Base-by-base conservation (phyloP, 1,139 yeast genomes). In the Trichomonascaceae sp. region DNA sequence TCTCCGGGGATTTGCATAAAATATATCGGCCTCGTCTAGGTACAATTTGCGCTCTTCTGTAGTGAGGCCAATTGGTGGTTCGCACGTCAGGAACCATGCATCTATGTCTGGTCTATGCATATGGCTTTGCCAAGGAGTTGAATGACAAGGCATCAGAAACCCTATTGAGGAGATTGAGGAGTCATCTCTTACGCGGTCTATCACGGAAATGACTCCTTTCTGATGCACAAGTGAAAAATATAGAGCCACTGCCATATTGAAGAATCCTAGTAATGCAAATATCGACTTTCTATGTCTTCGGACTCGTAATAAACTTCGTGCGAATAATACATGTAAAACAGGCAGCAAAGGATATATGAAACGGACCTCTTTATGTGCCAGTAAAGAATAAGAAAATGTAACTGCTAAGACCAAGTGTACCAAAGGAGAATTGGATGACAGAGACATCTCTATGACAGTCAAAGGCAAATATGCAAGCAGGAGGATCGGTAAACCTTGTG, bases 51-150 rank as follows among this genome's bases (percentile, higher is more conserved):
- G 62, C 57, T 61, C 69, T 18, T 51, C 70, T 58, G 15, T 59
- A 44, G 58, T 45, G 45, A 60, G 27, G 15, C 61, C 58, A 45
- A 88, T 69, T 0, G 99, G 99, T 0, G 99, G 99, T 58, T 89
- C 95, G 67, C 99, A 95, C 0, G 96, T 83, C 44, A 95, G 73
- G 57, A 85, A 85, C 96, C 96, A 87, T 2, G 81, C 70, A 8
- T 71, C 69, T 3, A 81, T 68, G 17, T 76, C 77, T 7, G 72
- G 68, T 22, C 86, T 71, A 63, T 90, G 96, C 46, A 95, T 70
- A 63, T 86, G 83, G 41, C 95, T 81, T 65, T 89, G 96, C 85
- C 96, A 88, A 2, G 99, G 99, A 0, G 98, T 91, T 0, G 98
- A 91, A 68, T 95, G 99, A 64, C 99, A 95, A 0, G 99, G 99